These are phyloP conservation scores for Pyrenochaeta sp. DNA, from an alignment of 2,329 filamentous ascomycete genomes.

Conservation along the genomic window DNA sequence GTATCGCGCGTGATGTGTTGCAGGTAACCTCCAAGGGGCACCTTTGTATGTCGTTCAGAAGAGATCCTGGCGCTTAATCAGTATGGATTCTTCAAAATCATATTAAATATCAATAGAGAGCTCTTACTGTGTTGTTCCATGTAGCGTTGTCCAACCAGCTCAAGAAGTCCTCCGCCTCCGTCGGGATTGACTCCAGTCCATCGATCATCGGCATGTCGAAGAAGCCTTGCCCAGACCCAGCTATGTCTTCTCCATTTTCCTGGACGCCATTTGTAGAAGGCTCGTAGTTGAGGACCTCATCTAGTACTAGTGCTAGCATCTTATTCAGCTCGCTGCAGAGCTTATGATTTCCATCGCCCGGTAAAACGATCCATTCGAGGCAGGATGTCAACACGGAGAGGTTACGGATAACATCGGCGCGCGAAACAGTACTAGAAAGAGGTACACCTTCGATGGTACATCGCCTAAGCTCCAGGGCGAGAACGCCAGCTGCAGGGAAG, in stretches of 20 bases:
- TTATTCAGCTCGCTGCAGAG: conserved; percentile 49
- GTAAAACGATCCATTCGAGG: conserved; percentile 45
- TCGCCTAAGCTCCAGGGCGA: conserved; percentile 44
- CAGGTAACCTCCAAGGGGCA: not conserved
- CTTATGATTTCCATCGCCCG: conserved; percentile 46
- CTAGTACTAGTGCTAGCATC: conserved; percentile 45
- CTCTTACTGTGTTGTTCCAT: conserved; percentile 42
- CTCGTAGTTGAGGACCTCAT: conserved; percentile 49
- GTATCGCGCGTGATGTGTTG: not conserved
- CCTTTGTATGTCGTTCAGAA: conserved; percentile 9
- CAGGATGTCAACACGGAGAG: conserved; percentile 47
- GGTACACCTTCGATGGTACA: conserved; percentile 45
- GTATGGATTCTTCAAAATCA: not conserved
- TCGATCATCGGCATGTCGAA: conserved; percentile 48
- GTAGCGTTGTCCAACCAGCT: conserved; percentile 50
- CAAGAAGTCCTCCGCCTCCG: conserved; percentile 45
- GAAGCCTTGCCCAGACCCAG: conserved; percentile 35
- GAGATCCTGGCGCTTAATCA: conserved; percentile 16
- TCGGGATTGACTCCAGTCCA: conserved; percentile 49
- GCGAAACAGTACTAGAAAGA: conserved; percentile 39
- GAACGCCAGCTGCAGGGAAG: conserved; percentile 45
- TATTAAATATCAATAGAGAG: not conserved
- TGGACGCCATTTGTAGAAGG: conserved; percentile 30
- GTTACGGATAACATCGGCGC: conserved; percentile 48
- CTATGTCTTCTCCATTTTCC: conserved; percentile 15